phyloP scores from a whole-genome alignment of 106 monocot species.

The Allium cepa region DNA sequence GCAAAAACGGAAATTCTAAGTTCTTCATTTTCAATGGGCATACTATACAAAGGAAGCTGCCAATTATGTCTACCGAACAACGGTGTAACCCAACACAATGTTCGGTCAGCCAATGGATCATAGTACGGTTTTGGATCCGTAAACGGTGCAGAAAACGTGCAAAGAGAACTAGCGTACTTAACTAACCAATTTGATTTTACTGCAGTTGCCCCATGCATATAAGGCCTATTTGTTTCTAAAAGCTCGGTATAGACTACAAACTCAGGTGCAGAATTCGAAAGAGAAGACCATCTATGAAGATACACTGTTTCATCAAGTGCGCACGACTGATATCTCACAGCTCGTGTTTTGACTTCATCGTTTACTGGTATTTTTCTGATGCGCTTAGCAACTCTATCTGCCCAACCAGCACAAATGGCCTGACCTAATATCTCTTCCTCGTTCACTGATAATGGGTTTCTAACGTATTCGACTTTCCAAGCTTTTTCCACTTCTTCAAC shows the following conservation, averaged over 20 bases:
- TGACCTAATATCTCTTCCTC: slow-evolving; percentile 84
- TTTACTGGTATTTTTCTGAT: slow-evolving; percentile 20
- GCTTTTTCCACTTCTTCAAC: slow-evolving; percentile 45
- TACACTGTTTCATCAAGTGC: slow-evolving; percentile 59
- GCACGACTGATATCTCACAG: slow-evolving; percentile 57
- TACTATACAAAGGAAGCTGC: slow-evolving; percentile 68
- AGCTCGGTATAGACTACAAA: slow-evolving; percentile 83
- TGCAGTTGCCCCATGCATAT: slow-evolving; percentile 86
- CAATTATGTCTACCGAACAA: slow-evolving; percentile 82
- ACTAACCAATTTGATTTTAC: slow-evolving; percentile 87
- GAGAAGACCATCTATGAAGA: slow-evolving; percentile 71
- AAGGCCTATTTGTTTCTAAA: slow-evolving; percentile 54
- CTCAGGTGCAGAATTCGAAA: slow-evolving; percentile 67
- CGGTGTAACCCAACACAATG: slow-evolving; percentile 78
- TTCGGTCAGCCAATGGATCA: slow-evolving; percentile 53
- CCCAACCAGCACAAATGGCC: slow-evolving; percentile 96
- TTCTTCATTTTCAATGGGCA: slow-evolving; percentile 42
- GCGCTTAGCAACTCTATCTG: slow-evolving; percentile 79
- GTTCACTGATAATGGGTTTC: slow-evolving; percentile 42
- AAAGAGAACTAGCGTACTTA: slow-evolving; percentile 58
- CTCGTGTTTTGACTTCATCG: slow-evolving; percentile 36
- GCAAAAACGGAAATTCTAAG: slow-evolving; percentile 62
- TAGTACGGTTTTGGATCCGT: slow-evolving; percentile 76
- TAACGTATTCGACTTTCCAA: slow-evolving; percentile 43
- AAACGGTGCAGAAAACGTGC: slow-evolving; percentile 74